Conservation (phyloP, 306 rosid species). For the Abrus precatorius region DNA sequence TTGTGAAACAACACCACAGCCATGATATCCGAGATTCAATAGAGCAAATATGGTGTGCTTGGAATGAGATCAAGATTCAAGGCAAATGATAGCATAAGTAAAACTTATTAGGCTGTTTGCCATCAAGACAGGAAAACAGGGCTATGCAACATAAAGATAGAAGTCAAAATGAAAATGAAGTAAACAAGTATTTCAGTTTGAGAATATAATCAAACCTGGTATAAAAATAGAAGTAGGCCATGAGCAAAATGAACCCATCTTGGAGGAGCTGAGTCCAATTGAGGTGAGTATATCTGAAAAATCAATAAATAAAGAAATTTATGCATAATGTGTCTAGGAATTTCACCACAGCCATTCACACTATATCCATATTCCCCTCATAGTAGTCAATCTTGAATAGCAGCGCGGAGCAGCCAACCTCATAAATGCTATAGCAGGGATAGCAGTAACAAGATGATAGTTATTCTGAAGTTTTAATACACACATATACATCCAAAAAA, state of each 20-base stretch:
- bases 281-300: constrained; percentile 87
- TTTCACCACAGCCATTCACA: constrained; percentile 30
- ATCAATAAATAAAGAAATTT: constrained; percentile 27
- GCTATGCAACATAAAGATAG: constrained; percentile 1
- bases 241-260: constrained; percentile 96
- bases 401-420: no score
- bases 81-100: background rate
- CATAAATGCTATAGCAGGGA: no score
- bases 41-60: constrained; percentile 12
- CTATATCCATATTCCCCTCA: background rate
- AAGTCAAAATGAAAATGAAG: background rate
- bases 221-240: constrained; percentile 90
- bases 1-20: constrained; percentile 23
- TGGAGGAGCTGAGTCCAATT: constrained; percentile 88
- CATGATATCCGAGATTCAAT: constrained; percentile 19
- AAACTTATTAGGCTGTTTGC: constrained; percentile 7
- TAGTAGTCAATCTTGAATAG: no score
- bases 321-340: constrained; percentile 24
- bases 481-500: no score
- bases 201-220: constrained; percentile 71
- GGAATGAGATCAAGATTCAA: constrained; percentile 8
- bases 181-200: constrained; percentile 20
- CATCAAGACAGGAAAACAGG: constrained; percentile 32
- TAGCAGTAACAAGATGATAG: no score
- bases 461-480: no score